Conservation (phyloP, 176 grass and related monocot species). For the Aegilops umbellulata region DNA sequence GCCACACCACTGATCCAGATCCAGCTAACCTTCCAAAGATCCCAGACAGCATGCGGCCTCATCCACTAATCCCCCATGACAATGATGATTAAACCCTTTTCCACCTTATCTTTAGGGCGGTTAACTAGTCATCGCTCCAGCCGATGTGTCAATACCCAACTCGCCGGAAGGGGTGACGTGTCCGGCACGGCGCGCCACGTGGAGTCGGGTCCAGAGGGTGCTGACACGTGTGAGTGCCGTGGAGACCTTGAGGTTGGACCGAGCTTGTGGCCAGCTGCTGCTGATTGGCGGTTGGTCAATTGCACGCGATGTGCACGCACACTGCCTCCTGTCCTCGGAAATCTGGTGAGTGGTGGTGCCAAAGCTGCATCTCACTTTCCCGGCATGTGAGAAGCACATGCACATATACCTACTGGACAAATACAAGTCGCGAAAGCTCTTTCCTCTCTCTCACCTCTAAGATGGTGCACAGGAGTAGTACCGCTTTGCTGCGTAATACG, state of each 20-base stretch:
- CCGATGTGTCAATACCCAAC: slow-evolving; percentile 11
- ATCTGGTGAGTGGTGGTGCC: background rate
- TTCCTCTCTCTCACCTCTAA: background rate
- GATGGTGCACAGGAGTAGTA: background rate
- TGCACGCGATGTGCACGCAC: background rate
- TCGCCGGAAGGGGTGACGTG: background rate
- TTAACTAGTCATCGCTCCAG: background rate
- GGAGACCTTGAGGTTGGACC: background rate
- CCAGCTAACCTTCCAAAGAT: slow-evolving; percentile 10
- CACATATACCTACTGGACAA: background rate
- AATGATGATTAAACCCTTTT: slow-evolving; percentile 25
- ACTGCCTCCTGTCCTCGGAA: background rate
- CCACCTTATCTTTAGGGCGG: background rate
- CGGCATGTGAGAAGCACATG: background rate
- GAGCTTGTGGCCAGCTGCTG: slow-evolving; percentile 4
- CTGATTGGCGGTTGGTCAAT: background rate
- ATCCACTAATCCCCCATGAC: slow-evolving; percentile 35
- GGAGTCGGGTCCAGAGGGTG: background rate
- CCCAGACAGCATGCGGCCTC: background rate
- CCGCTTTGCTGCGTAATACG: background rate
- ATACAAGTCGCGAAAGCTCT: background rate
- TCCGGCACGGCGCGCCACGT: slow-evolving; percentile 15
- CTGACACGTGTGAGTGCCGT: background rate
- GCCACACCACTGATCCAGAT: background rate
- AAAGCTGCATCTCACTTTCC: slow-evolving; percentile 9